These are phyloP conservation scores for Paraphaeosphaeria sporulosa DNA, from an alignment of 2,329 filamentous ascomycete species.

Conservation along the genomic window DNA sequence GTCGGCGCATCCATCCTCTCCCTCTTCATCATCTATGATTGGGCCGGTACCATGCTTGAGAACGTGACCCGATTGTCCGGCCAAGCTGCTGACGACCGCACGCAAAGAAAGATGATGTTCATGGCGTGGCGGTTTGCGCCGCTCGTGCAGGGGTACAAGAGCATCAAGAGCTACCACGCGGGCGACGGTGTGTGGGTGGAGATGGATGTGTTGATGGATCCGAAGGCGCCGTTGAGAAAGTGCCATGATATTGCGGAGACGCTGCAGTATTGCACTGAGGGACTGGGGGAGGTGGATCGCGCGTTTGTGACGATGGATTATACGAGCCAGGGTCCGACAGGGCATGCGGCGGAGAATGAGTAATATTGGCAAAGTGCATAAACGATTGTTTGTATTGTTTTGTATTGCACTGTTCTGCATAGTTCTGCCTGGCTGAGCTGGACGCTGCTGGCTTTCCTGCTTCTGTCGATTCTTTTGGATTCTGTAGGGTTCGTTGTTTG, in stretches of 20 bases:
- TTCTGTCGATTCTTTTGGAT: too few species aligned
- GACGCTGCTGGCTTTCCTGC: too few species aligned
- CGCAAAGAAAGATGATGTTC: constrained; percentile 65
- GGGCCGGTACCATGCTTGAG: constrained; percentile 67
- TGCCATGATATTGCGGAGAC: constrained; percentile 69
- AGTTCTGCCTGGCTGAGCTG: too few species aligned
- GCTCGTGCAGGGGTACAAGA: constrained; percentile 63
- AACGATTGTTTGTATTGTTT: too few species aligned
- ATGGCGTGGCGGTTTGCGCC: constrained; percentile 65
- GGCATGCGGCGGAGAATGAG: constrained; percentile 46
- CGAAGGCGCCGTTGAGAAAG: constrained; percentile 59
- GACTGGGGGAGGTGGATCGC: constrained; percentile 59
- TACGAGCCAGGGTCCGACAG: constrained; percentile 50
- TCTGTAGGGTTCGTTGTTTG: too few species aligned
- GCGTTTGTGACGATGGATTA: constrained; percentile 63
- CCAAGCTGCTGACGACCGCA: constrained; percentile 60
- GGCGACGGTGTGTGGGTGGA: constrained; percentile 71
- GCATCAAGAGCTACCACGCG: constrained; percentile 65
- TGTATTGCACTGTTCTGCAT: too few species aligned
- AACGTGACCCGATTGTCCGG: constrained; percentile 67
- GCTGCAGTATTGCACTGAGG: constrained; percentile 61
- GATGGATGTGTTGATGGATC: constrained; percentile 66
- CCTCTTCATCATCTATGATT: constrained; percentile 73
- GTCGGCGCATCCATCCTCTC: constrained; percentile 69
- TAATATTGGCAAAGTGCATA: background rate